These are phyloP conservation scores for Trichoderma aggressivum DNA, from an alignment of 2,329 filamentous ascomycete species.

Conservation along the genomic window DNA sequence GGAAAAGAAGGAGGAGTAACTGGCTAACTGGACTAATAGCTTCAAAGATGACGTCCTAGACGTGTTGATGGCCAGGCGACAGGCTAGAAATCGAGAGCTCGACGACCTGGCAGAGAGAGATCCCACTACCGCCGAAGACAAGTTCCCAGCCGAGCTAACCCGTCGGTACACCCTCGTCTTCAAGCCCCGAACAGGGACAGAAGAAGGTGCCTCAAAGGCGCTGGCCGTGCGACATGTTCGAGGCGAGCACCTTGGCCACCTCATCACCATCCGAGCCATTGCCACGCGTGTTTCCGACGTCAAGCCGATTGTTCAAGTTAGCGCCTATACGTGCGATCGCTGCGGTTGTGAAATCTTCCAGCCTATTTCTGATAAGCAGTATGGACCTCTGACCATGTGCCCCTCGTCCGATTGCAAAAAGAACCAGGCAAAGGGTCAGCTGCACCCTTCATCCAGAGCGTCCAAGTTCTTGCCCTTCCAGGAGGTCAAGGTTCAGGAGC, in stretches of 20 bases:
- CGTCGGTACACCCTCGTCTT: constrained; percentile 94
- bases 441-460: constrained; percentile 90
- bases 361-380: constrained; percentile 86
- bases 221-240: constrained; percentile 91
- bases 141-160: constrained; percentile 89
- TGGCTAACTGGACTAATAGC: constrained; percentile 39
- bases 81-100: constrained; percentile 78
- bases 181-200: constrained; percentile 77
- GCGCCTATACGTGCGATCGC: constrained; percentile 94
- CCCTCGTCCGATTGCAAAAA: constrained; percentile 84
- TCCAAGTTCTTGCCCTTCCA: constrained; percentile 98
- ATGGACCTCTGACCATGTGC: constrained; percentile 80
- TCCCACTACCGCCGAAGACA: constrained; percentile 63
- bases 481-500: constrained; percentile 97
- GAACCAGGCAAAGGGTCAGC: constrained; percentile 89
- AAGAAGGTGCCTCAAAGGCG: constrained; percentile 59
- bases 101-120: constrained; percentile 65
- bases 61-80: constrained; percentile 89
- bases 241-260: constrained; percentile 85
- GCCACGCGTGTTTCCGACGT: constrained; percentile 95
- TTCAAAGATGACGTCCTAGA: constrained; percentile 98
- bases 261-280: constrained; percentile 94
- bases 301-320: constrained; percentile 95
- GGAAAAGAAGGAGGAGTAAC: not conserved
- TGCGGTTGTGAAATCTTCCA: constrained; percentile 98